Percentiles rank a stretch among this genome's conserved stretches.
phyloP scores from a whole-genome alignment of 148 eudicot genomes.

The Vaccinium myrtillus region DNA sequence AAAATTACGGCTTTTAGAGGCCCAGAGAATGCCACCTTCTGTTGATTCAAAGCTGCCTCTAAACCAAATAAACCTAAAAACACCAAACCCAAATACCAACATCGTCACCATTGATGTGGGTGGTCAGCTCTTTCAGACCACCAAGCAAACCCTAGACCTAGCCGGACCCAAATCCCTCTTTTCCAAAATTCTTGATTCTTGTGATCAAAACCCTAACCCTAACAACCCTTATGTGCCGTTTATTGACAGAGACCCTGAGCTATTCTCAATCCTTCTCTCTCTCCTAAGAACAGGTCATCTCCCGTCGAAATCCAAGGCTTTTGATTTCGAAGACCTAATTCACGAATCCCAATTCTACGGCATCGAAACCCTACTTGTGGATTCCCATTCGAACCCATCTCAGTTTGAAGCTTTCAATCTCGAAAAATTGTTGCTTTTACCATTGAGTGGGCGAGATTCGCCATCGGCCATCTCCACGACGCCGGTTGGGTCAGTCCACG shows the following conservation, averaged over 20 bases:
- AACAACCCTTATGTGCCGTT: constrained; percentile 41
- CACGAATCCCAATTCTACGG: constrained; percentile 72
- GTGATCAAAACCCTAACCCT: constrained; percentile 12
- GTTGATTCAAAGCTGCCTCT: constrained; percentile 33
- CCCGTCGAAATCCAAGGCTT: constrained; percentile 54
- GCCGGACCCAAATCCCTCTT: constrained; percentile 69
- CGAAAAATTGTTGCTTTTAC: constrained; percentile 51
- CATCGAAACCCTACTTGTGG: constrained; percentile 51
- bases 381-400: constrained; percentile 63
- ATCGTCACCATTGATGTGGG: constrained; percentile 77
- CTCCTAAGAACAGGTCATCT: constrained; percentile 72
- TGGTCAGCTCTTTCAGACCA: constrained; percentile 82
- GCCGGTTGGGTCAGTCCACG: constrained; percentile 61
- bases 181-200: constrained; percentile 33
- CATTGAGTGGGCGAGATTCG: constrained; percentile 69
- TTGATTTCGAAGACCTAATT: constrained; percentile 58
- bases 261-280: constrained; percentile 74
- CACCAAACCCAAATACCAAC: constrained; percentile 30
- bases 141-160: constrained; percentile 67
- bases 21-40: constrained; percentile 35
- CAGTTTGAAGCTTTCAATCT: constrained; percentile 73
- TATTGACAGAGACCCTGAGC: constrained; percentile 84
- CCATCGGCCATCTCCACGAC: constrained; percentile 69
- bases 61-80: constrained; percentile 13
- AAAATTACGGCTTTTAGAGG: background rate